A percentile compares a stretch with the other conserved stretches of the same genome.
Conservation (phyloP, 1,284 basidiomycete genomes). For the Trametes pubescens region DNA sequence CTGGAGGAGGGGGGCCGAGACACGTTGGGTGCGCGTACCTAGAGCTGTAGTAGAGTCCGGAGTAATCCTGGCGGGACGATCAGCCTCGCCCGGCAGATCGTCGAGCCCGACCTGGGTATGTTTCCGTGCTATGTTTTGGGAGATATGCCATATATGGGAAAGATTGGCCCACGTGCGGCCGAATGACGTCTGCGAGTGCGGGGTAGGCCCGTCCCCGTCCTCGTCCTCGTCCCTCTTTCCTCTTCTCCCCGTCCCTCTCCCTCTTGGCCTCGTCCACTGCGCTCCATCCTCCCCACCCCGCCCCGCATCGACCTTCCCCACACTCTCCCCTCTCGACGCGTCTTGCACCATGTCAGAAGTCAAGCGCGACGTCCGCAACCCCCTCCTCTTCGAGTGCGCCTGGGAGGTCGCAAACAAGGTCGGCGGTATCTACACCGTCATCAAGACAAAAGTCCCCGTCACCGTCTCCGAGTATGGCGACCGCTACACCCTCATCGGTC, state of each 20-base stretch:
- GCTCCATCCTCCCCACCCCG: constrained; percentile 16
- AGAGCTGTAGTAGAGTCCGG: constrained; percentile 4
- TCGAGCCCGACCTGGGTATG: constrained; percentile 18
- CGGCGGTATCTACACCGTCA: constrained; percentile 99
- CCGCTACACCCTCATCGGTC: constrained; percentile 93
- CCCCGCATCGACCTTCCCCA: constrained; percentile 2
- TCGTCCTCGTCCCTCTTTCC: background rate
- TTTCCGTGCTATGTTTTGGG: constrained; percentile 12
- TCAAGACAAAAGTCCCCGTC: constrained; percentile 99
- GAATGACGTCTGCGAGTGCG: constrained; percentile 25
- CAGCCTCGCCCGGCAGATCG: constrained; percentile 7
- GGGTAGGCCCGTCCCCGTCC: constrained; percentile 15
- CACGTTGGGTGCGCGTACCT: background rate
- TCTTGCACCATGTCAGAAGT: constrained; percentile 44
- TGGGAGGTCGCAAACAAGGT: constrained; percentile 99
- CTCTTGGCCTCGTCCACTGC: constrained; percentile 7
- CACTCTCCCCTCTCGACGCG: constrained; percentile 9
- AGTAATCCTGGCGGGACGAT: constrained; percentile 7
- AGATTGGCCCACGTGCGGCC: constrained; percentile 7
- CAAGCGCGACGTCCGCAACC: constrained; percentile 79
- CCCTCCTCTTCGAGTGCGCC: constrained; percentile 88
- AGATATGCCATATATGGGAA: constrained; percentile 9
- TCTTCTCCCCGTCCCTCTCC: constrained; percentile 6
- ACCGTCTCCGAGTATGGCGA: constrained; percentile 94
- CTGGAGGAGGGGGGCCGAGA: background rate